Evolutionary conservation across 192 early-diverging fungal genomes (phyloP).

Genomic region (Coemansia sp.): DNA sequence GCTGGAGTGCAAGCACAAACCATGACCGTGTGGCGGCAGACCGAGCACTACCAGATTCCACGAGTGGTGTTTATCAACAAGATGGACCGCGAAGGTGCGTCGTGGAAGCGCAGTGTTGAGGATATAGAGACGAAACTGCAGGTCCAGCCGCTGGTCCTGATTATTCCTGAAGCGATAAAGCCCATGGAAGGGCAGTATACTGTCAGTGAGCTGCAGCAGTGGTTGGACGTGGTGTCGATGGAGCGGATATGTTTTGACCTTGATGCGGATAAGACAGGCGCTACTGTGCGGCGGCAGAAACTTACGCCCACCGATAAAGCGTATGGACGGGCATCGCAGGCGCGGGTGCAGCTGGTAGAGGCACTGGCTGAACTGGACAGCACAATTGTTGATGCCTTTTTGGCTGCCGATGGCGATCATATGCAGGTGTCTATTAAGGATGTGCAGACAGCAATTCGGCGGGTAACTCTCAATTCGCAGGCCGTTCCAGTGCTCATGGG

Average conservation of each 20-base stretch:
- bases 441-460: constrained; percentile 65
- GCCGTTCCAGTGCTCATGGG: constrained; percentile 85
- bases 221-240: constrained; percentile 77
- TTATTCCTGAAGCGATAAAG: constrained; percentile 58
- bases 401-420: constrained; percentile 74
- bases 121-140: constrained; percentile 61
- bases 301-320: constrained; percentile 20
- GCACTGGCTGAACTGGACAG: constrained; percentile 80
- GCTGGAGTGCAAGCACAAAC: constrained; percentile 97
- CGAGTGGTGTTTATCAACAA: constrained; percentile 93
- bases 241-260: constrained; percentile 32
- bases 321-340: constrained; percentile 53
- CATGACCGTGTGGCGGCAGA: constrained; percentile 91
- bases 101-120: constrained; percentile 18
- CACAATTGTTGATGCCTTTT: constrained; percentile 76
- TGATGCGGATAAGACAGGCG: constrained; percentile 11
- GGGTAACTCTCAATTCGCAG: constrained; percentile 64
- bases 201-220: constrained; percentile 51
- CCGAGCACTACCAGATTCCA: constrained; percentile 75
- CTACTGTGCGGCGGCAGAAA: constrained; percentile 16
- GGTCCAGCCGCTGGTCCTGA: constrained; percentile 66
- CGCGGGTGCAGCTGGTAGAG: constrained; percentile 75
- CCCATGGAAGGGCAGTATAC: neutral
- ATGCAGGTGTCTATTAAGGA: constrained; percentile 60
- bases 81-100: constrained; percentile 84